Base-by-base conservation (phyloP, 1,139 yeast genomes). In the Zygoascus sp. region DNA sequence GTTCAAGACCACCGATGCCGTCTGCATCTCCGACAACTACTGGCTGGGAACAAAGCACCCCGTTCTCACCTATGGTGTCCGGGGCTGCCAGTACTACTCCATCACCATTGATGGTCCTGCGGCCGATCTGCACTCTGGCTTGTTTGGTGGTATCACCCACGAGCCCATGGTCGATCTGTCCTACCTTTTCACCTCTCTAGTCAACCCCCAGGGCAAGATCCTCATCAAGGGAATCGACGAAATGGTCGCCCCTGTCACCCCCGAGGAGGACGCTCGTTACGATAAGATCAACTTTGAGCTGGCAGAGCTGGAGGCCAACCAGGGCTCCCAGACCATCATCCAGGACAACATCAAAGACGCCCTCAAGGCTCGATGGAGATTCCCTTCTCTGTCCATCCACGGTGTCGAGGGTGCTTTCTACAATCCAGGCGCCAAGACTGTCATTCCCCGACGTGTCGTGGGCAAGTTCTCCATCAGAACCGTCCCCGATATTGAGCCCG, bases 1-100 rank as follows among this genome's bases (percentile, higher is more conserved):
- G 70, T 92, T 92, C 73, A 81, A 83, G 65, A 83, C 79, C 40
- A 95, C 89, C 48, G 95, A 90, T 64, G 90, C 96, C 44, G 97
- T 89, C 46, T 90, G 97, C 67, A 94, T 92, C 59, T 82, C 94
- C 49, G 99, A 92, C 70, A 92, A 94, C 73, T 94, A 94, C 72
- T 92, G 99, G 99, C 77, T 92, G 53, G 99, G 98, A 54, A 90
- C 97, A 52, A 81, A 80, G 58, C 90, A 92, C 66, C 99, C 99
- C 16, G 97, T 88, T 5, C 79, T 92, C 63, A 94, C 99, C 35
- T 92, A 92, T 68, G 99, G 99, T 44, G 81, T 92, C 60, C 83
- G 99, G 69, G 99, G 99, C 54, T 87, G 92, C 63, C 86, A 86
- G 72, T 94, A 94, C 74, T 92, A 92, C 71, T 88, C 88, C 67